phyloP scores from a whole-genome alignment of 2,329 filamentous ascomycete species.

The Colletotrichum melonis region DNA sequence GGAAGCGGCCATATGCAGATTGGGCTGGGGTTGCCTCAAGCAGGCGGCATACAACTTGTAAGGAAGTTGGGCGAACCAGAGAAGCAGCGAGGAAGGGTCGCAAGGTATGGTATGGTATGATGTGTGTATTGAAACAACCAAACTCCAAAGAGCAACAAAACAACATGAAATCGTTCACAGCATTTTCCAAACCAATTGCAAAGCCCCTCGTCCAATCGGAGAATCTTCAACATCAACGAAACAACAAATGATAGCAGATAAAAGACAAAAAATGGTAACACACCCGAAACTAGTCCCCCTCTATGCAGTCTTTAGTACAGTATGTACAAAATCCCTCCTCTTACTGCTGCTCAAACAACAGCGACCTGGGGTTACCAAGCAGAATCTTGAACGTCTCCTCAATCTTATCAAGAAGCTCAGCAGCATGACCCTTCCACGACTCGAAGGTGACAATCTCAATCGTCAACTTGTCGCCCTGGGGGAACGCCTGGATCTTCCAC shows the following conservation, averaged over 20 bases:
- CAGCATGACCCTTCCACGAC: constrained; percentile 64
- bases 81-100: neutral
- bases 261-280: neutral
- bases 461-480: constrained; percentile 60
- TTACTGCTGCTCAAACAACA: constrained; percentile 41
- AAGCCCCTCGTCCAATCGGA: neutral
- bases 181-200: neutral
- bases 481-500: constrained; percentile 73
- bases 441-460: constrained; percentile 71
- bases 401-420: constrained; percentile 62
- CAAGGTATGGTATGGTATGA: neutral
- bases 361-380: constrained; percentile 47
- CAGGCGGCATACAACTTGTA: neutral
- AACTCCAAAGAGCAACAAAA: constrained; percentile 12
- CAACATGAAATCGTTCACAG: neutral
- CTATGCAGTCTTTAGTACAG: neutral
- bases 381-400: constrained; percentile 53
- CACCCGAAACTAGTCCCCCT: too few relatives aligned
- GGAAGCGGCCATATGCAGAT: neutral
- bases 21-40: neutral
- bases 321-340: neutral
- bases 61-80: too few relatives aligned
- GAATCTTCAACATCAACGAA: neutral
- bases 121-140: neutral
- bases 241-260: neutral